These are phyloP conservation scores for Pythium rishiriense DNA, from an alignment of 352 stramenopile species.

Conservation along the genomic window DNA sequence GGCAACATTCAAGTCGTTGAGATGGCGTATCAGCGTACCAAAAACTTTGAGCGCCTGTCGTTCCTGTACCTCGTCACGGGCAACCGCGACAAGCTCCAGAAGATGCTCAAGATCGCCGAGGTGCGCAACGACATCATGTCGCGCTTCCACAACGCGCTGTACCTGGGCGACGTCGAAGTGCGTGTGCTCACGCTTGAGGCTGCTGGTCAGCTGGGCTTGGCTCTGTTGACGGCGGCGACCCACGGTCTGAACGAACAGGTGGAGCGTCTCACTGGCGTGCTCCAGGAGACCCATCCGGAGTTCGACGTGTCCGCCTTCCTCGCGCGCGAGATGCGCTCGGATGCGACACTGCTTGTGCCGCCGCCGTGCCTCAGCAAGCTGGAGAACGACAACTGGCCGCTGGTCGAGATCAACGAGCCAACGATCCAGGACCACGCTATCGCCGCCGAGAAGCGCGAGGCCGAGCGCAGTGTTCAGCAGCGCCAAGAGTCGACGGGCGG, in stretches of 20 bases:
- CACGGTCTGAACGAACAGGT: constrained; percentile 96
- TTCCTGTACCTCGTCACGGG: constrained; percentile 99
- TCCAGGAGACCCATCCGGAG: constrained; percentile 90
- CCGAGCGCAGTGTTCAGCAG: constrained; percentile 62
- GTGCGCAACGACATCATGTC: constrained; percentile 98
- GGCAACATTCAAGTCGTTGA: constrained; percentile 99
- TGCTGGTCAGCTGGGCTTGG: constrained; percentile 94
- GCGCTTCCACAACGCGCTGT: constrained; percentile 98
- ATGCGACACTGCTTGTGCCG: constrained; percentile 90
- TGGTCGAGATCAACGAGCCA: constrained; percentile 93
- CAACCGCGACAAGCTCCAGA: constrained; percentile 98
- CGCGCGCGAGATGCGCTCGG: constrained; percentile 55
- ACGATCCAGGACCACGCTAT: constrained; percentile 84
- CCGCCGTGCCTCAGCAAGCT: constrained; percentile 92
- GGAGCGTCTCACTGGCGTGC: constrained; percentile 88
- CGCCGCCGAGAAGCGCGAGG: constrained; percentile 79
- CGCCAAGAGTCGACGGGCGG: constrained; percentile 41
- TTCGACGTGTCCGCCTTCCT: constrained; percentile 74
- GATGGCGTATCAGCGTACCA: constrained; percentile 99
- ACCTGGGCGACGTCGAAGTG: constrained; percentile 96
- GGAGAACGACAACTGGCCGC: constrained; percentile 97
- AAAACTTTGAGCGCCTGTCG: constrained; percentile 99
- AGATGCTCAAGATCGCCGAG: constrained; percentile 99
- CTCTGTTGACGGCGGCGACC: constrained; percentile 95
- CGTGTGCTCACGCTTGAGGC: constrained; percentile 95